Percentiles rank a stretch among this genome's conserved stretches.
These are phyloP conservation scores for Herpetomonas muscarum DNA, from an alignment of 208 protist species.

Conservation along the genomic window DNA sequence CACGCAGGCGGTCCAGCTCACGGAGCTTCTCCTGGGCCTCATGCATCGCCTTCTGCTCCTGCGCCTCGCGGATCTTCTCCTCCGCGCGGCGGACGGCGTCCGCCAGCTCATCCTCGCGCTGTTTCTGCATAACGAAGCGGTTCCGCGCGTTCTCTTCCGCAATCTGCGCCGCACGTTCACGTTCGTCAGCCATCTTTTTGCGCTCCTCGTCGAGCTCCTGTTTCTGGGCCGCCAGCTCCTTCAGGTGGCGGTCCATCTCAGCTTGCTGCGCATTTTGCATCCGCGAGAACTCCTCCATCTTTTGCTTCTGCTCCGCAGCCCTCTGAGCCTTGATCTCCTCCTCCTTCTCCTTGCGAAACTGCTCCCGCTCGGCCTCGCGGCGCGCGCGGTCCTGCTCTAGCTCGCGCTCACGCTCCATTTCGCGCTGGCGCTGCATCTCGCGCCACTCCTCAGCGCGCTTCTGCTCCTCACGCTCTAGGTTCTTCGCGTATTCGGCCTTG, in stretches of 20 bases:
- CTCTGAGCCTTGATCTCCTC: conserved; percentile 24
- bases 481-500: conserved; percentile 67
- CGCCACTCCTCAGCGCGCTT: conserved; percentile 65
- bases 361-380: conserved; percentile 47
- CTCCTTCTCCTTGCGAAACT: conserved; percentile 44
- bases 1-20: conserved; percentile 28
- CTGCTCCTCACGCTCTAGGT: conserved; percentile 69
- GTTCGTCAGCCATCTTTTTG: conserved; percentile 49
- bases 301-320: conserved; percentile 34
- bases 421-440: conserved; percentile 63
- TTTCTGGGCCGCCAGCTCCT: conserved; percentile 66
- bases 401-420: conserved; percentile 57
- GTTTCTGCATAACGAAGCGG: conserved; percentile 37
- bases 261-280: conserved; percentile 71
- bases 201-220: conserved; percentile 62
- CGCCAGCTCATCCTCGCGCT: conserved; percentile 59
- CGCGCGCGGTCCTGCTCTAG: conserved; percentile 33
- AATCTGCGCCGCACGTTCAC: conserved; percentile 29
- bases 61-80: conserved; percentile 54
- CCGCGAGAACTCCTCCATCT: conserved; percentile 51
- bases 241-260: conserved; percentile 69
- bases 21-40: conserved; percentile 35
- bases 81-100: conserved; percentile 57
- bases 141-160: conserved; percentile 41
- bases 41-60: conserved; percentile 37